Conservation (phyloP, 805 yeast genomes). For the Zygoascus bituminiphila region DNA sequence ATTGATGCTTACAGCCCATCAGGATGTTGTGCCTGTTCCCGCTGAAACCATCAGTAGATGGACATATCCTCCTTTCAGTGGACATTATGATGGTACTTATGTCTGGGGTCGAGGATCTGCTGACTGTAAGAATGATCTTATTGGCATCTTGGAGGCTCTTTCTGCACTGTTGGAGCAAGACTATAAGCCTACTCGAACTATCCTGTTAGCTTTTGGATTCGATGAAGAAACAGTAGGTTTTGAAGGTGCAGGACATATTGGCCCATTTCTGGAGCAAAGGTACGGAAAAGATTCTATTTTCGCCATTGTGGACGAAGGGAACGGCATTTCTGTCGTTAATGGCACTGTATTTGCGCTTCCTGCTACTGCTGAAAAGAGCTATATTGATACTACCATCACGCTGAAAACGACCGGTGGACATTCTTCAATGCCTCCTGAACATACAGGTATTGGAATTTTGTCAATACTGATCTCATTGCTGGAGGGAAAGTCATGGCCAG, state of each 20-base stretch:
- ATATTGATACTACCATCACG: constrained; percentile 40
- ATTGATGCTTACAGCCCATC: constrained; percentile 62
- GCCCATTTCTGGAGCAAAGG: constrained; percentile 38
- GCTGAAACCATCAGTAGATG: constrained; percentile 45
- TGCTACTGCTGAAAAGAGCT: constrained; percentile 57
- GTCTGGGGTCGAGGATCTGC: constrained; percentile 73
- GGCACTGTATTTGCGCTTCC: constrained; percentile 47
- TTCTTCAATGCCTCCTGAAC: constrained; percentile 73
- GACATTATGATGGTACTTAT: constrained; percentile 54
- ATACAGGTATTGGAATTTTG: constrained; percentile 69
- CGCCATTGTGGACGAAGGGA: constrained; percentile 68
- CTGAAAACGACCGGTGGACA: constrained; percentile 69
- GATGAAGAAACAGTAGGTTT: constrained; percentile 71
- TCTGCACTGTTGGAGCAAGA: constrained; percentile 46
- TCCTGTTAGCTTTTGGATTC: constrained; percentile 61
- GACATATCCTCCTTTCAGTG: constrained; percentile 60
- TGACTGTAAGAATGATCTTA: constrained; percentile 66
- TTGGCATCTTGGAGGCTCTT: constrained; percentile 59
- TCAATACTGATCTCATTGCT: constrained; percentile 48
- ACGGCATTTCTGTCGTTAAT: constrained; percentile 31
- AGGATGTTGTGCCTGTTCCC: constrained; percentile 75
- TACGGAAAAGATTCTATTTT: constrained; percentile 56
- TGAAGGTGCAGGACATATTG: constrained; percentile 51
- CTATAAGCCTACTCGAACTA: constrained; percentile 53
- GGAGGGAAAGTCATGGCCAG: constrained; percentile 48